Conservation (phyloP, 257 asterid species). For the Solanum bulbocastanum region DNA sequence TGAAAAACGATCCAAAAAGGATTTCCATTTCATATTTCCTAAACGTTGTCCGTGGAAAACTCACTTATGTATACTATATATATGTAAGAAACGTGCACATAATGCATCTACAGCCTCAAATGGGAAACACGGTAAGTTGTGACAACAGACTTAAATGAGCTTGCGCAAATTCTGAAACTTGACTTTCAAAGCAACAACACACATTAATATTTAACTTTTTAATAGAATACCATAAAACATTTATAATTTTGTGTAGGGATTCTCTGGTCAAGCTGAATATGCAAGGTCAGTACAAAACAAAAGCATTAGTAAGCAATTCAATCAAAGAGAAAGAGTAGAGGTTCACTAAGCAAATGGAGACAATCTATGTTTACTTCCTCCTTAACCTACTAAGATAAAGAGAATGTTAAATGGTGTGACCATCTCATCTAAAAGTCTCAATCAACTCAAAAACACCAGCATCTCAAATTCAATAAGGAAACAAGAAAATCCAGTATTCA, state of each 20-base stretch:
- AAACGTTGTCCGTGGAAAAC: neutral
- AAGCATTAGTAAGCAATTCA: neutral
- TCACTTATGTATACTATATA: neutral
- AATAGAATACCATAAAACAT: neutral
- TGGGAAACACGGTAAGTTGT: neutral
- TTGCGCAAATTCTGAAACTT: neutral
- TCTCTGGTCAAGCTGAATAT: neutral
- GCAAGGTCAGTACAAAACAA: neutral
- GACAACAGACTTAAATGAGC: neutral
- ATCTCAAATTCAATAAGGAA: constrained; percentile 27
- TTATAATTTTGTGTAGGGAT: neutral
- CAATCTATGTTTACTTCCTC: neutral
- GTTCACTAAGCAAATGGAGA: neutral
- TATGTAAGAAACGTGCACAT: neutral
- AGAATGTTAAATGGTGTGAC: neutral
- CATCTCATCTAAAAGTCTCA: neutral
- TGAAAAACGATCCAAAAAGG: neutral
- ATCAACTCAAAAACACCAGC: neutral
- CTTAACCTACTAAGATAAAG: neutral
- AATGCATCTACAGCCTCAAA: neutral
- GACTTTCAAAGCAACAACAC: neutral
- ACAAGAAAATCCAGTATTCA: constrained; percentile 15
- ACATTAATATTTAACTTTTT: neutral
- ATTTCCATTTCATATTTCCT: neutral
- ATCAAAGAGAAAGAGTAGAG: neutral